Evolutionary conservation across 441 rosid species (phyloP).

Genomic region (Euphorbia corollata): DNA sequence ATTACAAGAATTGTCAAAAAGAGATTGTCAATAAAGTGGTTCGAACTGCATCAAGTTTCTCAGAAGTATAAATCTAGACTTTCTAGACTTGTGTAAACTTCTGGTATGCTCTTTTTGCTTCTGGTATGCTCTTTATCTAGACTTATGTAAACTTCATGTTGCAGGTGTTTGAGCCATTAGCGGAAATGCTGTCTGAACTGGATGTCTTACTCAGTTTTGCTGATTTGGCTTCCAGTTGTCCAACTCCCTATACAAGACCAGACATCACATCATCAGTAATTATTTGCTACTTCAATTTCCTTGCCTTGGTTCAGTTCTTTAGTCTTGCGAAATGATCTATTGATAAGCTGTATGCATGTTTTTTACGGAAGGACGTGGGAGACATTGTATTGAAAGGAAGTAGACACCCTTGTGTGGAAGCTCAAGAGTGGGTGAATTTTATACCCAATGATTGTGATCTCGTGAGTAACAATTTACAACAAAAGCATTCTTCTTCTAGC

Average conservation of each 20-base stretch:
- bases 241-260: constrained; percentile 91
- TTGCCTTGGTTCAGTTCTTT: constrained; percentile 10
- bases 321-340: constrained; percentile 16
- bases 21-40: constrained; percentile 77
- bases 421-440: constrained; percentile 99
- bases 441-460: constrained; percentile 97
- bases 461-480: constrained; percentile 41
- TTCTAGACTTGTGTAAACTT: constrained; percentile 21
- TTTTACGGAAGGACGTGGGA: constrained; percentile 57
- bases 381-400: constrained; percentile 84
- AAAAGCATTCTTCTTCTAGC: constrained; percentile 15
- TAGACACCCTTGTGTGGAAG: constrained; percentile 98
- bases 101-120: constrained; percentile 20
- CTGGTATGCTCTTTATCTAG: constrained; percentile 5
- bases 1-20: constrained; percentile 73
- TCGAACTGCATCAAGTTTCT: constrained; percentile 69
- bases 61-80: constrained; percentile 57
- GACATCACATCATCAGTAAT: constrained; percentile 67
- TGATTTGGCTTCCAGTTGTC: constrained; percentile 88
- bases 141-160: constrained; percentile 24
- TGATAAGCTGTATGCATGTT: constrained; percentile 16
- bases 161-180: constrained; percentile 80
- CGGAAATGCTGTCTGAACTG: constrained; percentile 72
- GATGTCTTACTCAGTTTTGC: constrained; percentile 96
- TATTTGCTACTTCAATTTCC: constrained; percentile 20